Evolutionary conservation across 2,329 filamentous ascomycete genomes (phyloP).

Genomic region (Chaetoscypha palmicola): DNA sequence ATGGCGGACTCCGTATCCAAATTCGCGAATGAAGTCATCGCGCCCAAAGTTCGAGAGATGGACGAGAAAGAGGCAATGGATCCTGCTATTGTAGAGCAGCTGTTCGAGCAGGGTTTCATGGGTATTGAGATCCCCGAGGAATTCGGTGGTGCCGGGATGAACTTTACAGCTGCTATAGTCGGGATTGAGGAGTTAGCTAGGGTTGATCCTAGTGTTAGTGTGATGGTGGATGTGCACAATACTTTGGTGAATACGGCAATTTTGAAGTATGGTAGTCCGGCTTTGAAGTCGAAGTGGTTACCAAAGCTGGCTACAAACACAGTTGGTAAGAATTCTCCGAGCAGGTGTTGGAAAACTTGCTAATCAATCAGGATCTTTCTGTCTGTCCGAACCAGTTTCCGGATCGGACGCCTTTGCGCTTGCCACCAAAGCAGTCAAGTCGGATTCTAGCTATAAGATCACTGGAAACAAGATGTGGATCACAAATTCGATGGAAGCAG

Average conservation of each 20-base stretch:
- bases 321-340: slow-evolving; percentile 45
- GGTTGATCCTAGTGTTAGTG: slow-evolving; percentile 89
- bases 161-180: slow-evolving; percentile 93
- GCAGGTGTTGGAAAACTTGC: background rate
- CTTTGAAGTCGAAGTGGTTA: slow-evolving; percentile 77
- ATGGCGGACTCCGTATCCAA: slow-evolving; percentile 88
- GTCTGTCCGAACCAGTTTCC: slow-evolving; percentile 83
- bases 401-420: slow-evolving; percentile 95
- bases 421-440: slow-evolving; percentile 82
- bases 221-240: slow-evolving; percentile 96
- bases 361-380: slow-evolving; percentile 60
- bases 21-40: slow-evolving; percentile 82
- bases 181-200: slow-evolving; percentile 94
- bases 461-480: slow-evolving; percentile 99
- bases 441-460: slow-evolving; percentile 75
- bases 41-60: slow-evolving; percentile 92
- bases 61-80: slow-evolving; percentile 97
- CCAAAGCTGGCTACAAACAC: slow-evolving; percentile 86
- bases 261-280: slow-evolving; percentile 72
- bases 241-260: slow-evolving; percentile 94
- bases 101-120: slow-evolving; percentile 98
- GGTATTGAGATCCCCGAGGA: slow-evolving; percentile 96
- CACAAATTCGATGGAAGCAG: slow-evolving; percentile 90
- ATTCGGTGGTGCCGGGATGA: slow-evolving; percentile 95
- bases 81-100: slow-evolving; percentile 74